Evolutionary conservation across 495 filamentous ascomycete species (phyloP), one percentile per base, ranked within the genome.

Genomic region (Tuber borchii): DNA sequence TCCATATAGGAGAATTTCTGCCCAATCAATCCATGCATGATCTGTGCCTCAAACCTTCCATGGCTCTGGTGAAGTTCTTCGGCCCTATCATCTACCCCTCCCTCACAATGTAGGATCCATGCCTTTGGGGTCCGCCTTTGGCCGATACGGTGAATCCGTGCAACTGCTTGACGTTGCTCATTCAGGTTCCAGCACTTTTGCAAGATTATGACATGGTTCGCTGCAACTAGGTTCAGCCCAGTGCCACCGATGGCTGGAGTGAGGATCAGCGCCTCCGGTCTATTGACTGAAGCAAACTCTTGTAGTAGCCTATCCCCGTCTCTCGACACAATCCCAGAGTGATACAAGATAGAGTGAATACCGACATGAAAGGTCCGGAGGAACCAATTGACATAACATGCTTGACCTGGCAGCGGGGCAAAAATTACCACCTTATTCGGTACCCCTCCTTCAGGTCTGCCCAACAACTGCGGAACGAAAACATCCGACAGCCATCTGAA

Each of bases 181-280:
- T 74, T 74, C 5, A 74, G 14, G 20, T 39, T 46, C 42, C 73
- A 74, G 26, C 48, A 37, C 16, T 16, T 74, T 10, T 74, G 42
- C 16, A 74, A 14, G 40, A 74, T 48, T 0, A 74, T 20, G 0
- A 70, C 9, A 16, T 74, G 14, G 26, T 74, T 46, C 6, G 26
- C 20, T 1, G 42, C 44, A 22, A 46, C 40, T 1, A 74, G 40
- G 26, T 74, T 70, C 26, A 69, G 40, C 7, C 72, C 39, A 3
- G 1, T 74, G 0, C 72, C 10, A 43, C 22, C 22, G 1, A 45
- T 37, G n/a, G 39, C 65, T 22, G n/a, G 65, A 19, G 65, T 74
- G 17, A 74, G 10, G 8, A 48, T 46, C 2, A 45, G 65, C 45
- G 40, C 26, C 0, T 16, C 20, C 0, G 5, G 26, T 4, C 39